Conservation (phyloP, 208 protist genomes). For the Ichthyophonus hoferi region DNA sequence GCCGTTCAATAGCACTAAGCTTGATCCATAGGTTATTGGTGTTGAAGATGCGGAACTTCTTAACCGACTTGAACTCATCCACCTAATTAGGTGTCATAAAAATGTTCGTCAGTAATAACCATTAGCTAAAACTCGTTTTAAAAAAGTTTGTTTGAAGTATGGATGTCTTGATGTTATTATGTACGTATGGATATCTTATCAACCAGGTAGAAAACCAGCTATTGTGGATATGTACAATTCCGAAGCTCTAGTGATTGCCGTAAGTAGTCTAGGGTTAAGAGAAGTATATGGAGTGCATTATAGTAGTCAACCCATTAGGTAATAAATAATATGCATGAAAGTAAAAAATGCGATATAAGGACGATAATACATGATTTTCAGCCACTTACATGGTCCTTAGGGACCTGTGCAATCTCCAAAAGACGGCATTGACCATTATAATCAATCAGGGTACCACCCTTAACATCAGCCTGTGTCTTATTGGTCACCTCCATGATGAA, state of each 20-base stretch:
- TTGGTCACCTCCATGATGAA: constrained; percentile 83
- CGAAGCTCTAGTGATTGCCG: no score
- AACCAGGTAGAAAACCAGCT: no score
- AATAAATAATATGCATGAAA: not conserved
- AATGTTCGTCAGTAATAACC: no score
- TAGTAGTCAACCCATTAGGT: not conserved
- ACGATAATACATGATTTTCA: not conserved
- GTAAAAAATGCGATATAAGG: not conserved
- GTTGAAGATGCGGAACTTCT: constrained; percentile 96
- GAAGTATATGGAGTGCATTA: no score
- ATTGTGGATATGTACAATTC: no score
- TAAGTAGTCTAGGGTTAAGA: no score
- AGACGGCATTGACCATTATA: constrained; percentile 66
- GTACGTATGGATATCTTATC: no score
- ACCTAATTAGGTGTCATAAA: no score
- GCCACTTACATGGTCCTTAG: constrained; percentile 46
- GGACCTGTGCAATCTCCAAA: constrained; percentile 78
- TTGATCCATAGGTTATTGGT: constrained; percentile 98
- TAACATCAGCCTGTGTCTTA: constrained; percentile 78
- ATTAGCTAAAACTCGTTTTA: no score
- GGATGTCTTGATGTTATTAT: no score
- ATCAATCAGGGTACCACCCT: constrained; percentile 75
- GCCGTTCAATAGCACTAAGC: constrained; percentile 72
- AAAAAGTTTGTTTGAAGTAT: no score
- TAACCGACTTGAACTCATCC: constrained; percentile 87